These are phyloP conservation scores for Bathelium albidoporum DNA, from an alignment of 495 filamentous ascomycete genomes.

Conservation along the genomic window DNA sequence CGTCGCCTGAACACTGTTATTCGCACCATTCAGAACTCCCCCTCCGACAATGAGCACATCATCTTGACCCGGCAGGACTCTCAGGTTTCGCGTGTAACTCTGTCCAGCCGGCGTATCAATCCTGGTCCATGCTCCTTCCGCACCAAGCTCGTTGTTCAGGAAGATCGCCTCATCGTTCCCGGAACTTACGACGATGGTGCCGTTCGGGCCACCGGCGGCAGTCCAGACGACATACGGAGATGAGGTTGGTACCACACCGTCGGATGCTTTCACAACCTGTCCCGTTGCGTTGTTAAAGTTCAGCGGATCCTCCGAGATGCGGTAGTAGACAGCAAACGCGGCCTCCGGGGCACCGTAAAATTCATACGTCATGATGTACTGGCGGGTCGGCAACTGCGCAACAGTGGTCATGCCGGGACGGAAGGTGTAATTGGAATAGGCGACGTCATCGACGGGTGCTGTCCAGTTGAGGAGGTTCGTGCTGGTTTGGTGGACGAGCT, in stretches of 20 bases:
- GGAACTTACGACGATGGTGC: constrained; percentile 41
- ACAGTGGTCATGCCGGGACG: constrained; percentile 60
- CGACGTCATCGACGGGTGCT: constrained; percentile 49
- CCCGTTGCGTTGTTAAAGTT: constrained; percentile 38
- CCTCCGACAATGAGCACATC: constrained; percentile 14
- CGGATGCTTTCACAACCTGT: constrained; percentile 36
- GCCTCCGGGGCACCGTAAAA: constrained; percentile 44
- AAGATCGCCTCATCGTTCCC: constrained; percentile 45
- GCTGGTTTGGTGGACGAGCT: constrained; percentile 51
- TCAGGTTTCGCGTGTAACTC: constrained; percentile 43
- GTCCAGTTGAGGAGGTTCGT: constrained; percentile 50
- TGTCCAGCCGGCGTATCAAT: constrained; percentile 36
- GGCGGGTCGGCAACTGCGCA: constrained; percentile 46
- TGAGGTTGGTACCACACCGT: constrained; percentile 41
- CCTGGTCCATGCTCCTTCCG: constrained; percentile 44
- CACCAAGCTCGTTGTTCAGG: constrained; percentile 46
- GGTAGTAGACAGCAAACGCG: constrained; percentile 50
- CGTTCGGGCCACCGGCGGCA: constrained; percentile 24
- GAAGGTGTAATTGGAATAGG: constrained; percentile 46
- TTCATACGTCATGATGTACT: constrained; percentile 56
- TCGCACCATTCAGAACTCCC: constrained; percentile 8
- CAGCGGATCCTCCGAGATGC: constrained; percentile 41
- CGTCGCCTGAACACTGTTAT: constrained; percentile 12
- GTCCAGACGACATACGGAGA: constrained; percentile 32
- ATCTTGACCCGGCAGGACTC: constrained; percentile 7